Percentiles rank a stretch among this genome's conserved stretches.
phyloP scores from a whole-genome alignment of 2,329 filamentous ascomycete species.

The Helotiales sp. region DNA sequence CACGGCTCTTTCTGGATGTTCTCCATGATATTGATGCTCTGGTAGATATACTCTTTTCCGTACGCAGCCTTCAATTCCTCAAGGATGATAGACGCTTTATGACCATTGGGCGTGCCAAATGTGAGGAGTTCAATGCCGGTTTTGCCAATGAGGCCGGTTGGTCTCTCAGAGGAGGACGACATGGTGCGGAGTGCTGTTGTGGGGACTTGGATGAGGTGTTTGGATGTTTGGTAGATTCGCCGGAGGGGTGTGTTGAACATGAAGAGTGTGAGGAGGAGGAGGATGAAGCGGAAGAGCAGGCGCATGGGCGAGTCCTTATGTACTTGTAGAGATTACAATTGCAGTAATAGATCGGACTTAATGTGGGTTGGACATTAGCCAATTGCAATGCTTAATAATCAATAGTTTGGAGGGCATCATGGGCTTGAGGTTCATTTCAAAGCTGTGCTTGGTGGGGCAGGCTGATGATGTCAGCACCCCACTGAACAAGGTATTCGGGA shows the following conservation, averaged over 20 bases:
- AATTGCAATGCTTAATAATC: conserved; percentile 5
- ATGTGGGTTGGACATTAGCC: background rate
- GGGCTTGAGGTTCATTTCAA: background rate
- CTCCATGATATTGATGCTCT: conserved; percentile 62
- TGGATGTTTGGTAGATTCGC: conserved; percentile 35
- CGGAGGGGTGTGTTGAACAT: conserved; percentile 38
- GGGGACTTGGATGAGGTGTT: conserved; percentile 26
- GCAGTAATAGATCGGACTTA: background rate
- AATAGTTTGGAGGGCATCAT: background rate
- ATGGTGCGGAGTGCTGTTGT: conserved; percentile 25
- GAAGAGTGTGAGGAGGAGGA: conserved; percentile 22
- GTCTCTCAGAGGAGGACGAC: conserved; percentile 38
- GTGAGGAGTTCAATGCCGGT: conserved; percentile 70
- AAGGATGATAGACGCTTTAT: conserved; percentile 64
- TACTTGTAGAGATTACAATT: background rate
- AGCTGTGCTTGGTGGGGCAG: background rate
- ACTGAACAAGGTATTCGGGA: background rate
- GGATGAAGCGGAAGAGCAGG: conserved; percentile 6
- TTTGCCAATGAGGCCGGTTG: conserved; percentile 63
- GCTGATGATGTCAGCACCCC: background rate
- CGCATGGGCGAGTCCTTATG: conserved; percentile 15
- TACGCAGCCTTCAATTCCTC: conserved; percentile 72
- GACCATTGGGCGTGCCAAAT: conserved; percentile 58
- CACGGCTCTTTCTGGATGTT: conserved; percentile 71
- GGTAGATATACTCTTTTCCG: conserved; percentile 62